Conservation (phyloP, 2,329 filamentous ascomycete genomes). For the Xylogone sp. region DNA sequence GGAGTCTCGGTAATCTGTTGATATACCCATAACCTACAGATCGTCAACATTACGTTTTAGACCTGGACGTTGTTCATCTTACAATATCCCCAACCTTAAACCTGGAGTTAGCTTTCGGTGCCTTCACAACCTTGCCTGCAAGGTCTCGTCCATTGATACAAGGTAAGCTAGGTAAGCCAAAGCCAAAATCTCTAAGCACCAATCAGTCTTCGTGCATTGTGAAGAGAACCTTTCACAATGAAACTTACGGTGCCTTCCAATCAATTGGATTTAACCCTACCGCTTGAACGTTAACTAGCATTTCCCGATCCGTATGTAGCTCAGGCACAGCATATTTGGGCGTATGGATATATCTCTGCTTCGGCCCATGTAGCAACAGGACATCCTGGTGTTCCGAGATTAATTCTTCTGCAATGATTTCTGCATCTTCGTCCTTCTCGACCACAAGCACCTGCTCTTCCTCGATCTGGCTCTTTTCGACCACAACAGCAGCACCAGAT, state of each 20-base stretch:
- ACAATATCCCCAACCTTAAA: constrained; percentile 54
- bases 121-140: constrained; percentile 59
- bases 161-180: constrained; percentile 23
- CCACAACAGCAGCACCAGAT: background rate
- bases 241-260: constrained; percentile 72
- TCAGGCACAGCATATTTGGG: constrained; percentile 42
- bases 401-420: constrained; percentile 4
- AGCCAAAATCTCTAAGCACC: constrained; percentile 42
- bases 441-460: no score
- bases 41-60: no score
- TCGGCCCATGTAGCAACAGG: constrained; percentile 45
- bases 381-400: constrained; percentile 35
- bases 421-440: background rate
- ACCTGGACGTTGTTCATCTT: constrained; percentile 8
- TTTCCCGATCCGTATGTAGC: constrained; percentile 50
- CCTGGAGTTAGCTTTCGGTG: constrained; percentile 37
- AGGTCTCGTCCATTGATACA: constrained; percentile 45
- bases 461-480: background rate
- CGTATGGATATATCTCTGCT: constrained; percentile 45
- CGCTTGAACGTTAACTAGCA: constrained; percentile 56
- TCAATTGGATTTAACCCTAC: constrained; percentile 74
- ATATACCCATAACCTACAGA: constrained; percentile 30
- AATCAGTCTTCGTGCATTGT: constrained; percentile 51
- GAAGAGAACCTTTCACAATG: constrained; percentile 22
- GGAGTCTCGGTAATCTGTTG: constrained; percentile 27